Evolutionary conservation across 345 rosid species (phyloP).

Genomic region (Gossypium bickii): DNA sequence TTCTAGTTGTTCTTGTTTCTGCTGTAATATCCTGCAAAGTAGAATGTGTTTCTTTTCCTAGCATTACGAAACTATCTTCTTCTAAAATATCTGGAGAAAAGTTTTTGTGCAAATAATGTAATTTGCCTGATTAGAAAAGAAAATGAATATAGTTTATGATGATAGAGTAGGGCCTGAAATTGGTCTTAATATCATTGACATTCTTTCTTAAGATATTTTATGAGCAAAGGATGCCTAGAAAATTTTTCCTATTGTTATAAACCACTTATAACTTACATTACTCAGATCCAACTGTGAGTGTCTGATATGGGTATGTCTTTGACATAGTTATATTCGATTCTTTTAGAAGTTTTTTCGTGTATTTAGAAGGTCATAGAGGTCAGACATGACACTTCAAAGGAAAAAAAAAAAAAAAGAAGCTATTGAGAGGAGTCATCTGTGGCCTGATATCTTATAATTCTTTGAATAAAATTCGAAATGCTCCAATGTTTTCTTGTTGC

Average conservation of each 20-base stretch:
- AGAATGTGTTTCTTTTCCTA: background rate
- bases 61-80: background rate
- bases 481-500: constrained; percentile 26
- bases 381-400: background rate
- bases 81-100: background rate
- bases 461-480: constrained; percentile 5
- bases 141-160: background rate
- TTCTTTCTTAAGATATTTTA: background rate
- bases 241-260: background rate
- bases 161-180: background rate
- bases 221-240: background rate
- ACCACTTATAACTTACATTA: background rate
- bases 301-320: too few species aligned
- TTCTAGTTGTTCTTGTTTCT: background rate
- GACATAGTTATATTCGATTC: background rate
- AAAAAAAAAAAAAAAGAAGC: background rate
- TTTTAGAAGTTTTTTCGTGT: background rate
- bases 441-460: background rate
- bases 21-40: background rate
- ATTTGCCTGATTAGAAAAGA: background rate
- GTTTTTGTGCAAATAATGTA: background rate
- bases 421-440: background rate
- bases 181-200: constrained; percentile 6
- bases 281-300: too few species aligned
- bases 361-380: background rate